Percentiles rank a stretch among this genome's conserved stretches.
Evolutionary conservation across 164 flowering plant species (phyloP).

Genomic region (Santalum album): DNA sequence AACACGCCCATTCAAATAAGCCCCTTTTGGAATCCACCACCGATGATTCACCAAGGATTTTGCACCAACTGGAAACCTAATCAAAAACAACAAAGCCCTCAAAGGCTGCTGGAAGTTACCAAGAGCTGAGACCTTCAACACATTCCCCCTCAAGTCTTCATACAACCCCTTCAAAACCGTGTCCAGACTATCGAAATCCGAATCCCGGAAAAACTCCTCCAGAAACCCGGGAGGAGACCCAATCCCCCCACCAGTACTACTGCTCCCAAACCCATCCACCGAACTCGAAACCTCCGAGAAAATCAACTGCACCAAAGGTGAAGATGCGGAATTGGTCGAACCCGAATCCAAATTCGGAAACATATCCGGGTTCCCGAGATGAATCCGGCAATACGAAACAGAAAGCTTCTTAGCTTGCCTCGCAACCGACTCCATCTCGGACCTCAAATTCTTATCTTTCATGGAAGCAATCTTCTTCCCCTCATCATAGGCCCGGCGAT

Average conservation of each 20-base stretch:
- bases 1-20: slow-evolving; percentile 73
- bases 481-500: slow-evolving; percentile 76
- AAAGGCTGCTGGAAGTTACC: slow-evolving; percentile 90
- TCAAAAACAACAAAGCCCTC: slow-evolving; percentile 58
- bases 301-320: slow-evolving; percentile 62
- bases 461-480: slow-evolving; percentile 57
- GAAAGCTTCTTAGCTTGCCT: slow-evolving; percentile 60
- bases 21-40: slow-evolving; percentile 80
- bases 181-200: slow-evolving; percentile 79
- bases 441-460: slow-evolving; percentile 61
- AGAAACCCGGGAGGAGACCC: slow-evolving; percentile 69
- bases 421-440: slow-evolving; percentile 56
- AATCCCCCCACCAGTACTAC: slow-evolving; percentile 30
- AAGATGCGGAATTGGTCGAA: slow-evolving; percentile 13
- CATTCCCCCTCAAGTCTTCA: slow-evolving; percentile 75
- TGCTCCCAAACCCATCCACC: slow-evolving; percentile 49
- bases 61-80: slow-evolving; percentile 59
- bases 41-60: slow-evolving; percentile 70
- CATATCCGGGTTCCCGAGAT: slow-evolving; percentile 72
- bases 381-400: slow-evolving; percentile 69
- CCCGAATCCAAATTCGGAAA: slow-evolving; percentile 22
- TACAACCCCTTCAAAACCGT: slow-evolving; percentile 62
- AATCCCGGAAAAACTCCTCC: slow-evolving; percentile 75
- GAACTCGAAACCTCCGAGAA: slow-evolving; percentile 49
- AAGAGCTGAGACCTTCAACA: slow-evolving; percentile 69